Percentiles rank a stretch among this genome's conserved stretches.
Evolutionary conservation across 192 early-diverging fungal species (phyloP).

Genomic region (Podila clonocystis): DNA sequence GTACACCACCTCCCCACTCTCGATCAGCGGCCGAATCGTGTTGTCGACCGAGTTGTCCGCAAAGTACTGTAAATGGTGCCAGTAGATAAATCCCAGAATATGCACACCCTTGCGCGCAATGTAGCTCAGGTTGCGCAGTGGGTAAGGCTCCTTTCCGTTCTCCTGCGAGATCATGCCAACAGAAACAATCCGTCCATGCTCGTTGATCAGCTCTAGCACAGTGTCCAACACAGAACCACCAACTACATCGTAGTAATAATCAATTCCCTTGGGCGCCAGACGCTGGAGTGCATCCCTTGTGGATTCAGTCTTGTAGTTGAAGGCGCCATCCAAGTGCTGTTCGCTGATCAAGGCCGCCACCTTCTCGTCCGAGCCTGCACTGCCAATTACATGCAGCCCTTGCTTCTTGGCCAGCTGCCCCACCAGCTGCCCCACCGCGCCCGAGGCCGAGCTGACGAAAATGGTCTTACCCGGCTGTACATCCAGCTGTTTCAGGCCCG

Average conservation of each 20-base stretch:
- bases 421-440: constrained; percentile 77
- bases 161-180: constrained; percentile 84
- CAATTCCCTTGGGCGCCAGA: constrained; percentile 80
- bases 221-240: constrained; percentile 82
- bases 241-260: constrained; percentile 86
- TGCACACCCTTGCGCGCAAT: constrained; percentile 63
- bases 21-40: constrained; percentile 30
- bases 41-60: constrained; percentile 56
- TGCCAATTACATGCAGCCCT: constrained; percentile 85
- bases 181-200: constrained; percentile 66
- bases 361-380: constrained; percentile 88
- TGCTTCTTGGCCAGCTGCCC: constrained; percentile 86
- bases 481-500: constrained; percentile 66
- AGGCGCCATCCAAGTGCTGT: constrained; percentile 82
- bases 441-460: constrained; percentile 84
- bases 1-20: constrained; percentile 30
- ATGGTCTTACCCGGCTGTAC: constrained; percentile 89
- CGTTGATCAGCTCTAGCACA: constrained; percentile 71
- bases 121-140: constrained; percentile 64
- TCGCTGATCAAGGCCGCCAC: constrained; percentile 70
- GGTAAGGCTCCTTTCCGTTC: constrained; percentile 64
- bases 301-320: constrained; percentile 89
- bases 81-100: constrained; percentile 72
- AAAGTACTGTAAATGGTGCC: constrained; percentile 44
- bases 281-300: constrained; percentile 53